Evolutionary conservation across 169 alveolate genomes (phyloP).

Genomic region (Cryptosporidium sp.): DNA sequence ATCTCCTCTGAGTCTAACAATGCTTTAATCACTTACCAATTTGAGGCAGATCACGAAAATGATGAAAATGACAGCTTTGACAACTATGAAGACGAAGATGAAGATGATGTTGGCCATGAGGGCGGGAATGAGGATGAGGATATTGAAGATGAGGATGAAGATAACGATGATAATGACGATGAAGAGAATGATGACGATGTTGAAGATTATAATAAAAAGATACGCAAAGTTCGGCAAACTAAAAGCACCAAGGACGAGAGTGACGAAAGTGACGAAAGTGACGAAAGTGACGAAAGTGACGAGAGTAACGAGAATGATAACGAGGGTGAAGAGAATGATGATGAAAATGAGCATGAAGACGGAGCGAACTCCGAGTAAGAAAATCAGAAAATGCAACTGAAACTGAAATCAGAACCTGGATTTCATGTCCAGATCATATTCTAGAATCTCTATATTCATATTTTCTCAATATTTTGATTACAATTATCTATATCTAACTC

Average conservation of each 20-base stretch:
- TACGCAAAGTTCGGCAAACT: not conserved
- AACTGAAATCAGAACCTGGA: no score
- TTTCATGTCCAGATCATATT: not conserved
- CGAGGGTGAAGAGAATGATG: not conserved
- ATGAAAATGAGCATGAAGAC: not conserved
- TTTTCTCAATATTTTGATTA: no score
- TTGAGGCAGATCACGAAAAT: conserved; percentile 20
- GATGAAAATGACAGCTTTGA: not conserved
- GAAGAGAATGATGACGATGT: not conserved
- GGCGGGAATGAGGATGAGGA: conserved; percentile 9
- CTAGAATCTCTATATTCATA: not conserved
- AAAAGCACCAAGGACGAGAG: not conserved
- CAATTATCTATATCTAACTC: no score
- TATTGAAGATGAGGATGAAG: not conserved
- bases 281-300: not conserved
- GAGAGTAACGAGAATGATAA: not conserved
- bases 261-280: not conserved
- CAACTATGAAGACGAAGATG: conserved; percentile 21
- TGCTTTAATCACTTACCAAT: conserved; percentile 60
- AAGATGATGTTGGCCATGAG: not conserved
- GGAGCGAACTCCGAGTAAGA: not conserved
- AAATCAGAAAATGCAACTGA: no score
- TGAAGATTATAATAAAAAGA: not conserved
- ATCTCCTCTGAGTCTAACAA: conserved; percentile 44
- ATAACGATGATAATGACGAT: conserved; percentile 3